A percentile compares a stretch with the other conserved stretches of the same genome.
phyloP scores from a whole-genome alignment of 192 early-diverging fungal species.

The Phycomyces nitens region DNA sequence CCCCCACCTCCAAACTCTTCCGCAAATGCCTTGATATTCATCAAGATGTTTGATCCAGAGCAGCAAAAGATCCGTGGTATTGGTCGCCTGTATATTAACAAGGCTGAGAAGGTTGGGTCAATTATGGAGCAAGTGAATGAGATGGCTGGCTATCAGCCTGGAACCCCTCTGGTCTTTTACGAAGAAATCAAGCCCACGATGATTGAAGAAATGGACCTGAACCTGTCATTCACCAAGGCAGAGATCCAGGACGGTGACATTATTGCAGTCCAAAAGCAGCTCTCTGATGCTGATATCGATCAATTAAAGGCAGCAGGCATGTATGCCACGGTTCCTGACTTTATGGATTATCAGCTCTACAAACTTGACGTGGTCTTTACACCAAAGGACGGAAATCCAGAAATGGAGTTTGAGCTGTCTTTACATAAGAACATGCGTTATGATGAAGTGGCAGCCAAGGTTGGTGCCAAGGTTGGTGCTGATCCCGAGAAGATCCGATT shows the following conservation, averaged over 20 bases:
- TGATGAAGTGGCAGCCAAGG: conserved; percentile 57
- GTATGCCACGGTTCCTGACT: conserved; percentile 50
- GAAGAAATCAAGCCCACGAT: conserved; percentile 92
- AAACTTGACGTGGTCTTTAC: conserved; percentile 73
- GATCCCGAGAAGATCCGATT: conserved; percentile 77
- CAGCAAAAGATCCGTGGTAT: conserved; percentile 55
- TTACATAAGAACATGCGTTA: conserved; percentile 68
- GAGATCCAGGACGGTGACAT: conserved; percentile 97
- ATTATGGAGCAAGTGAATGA: conserved; percentile 54
- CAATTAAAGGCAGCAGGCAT: conserved; percentile 10
- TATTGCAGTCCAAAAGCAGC: conserved; percentile 70
- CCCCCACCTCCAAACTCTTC: conserved; percentile 10
- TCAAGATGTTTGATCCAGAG: conserved; percentile 81
- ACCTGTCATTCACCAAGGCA: conserved; percentile 59
- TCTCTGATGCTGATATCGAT: conserved; percentile 45
- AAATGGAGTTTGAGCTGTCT: conserved; percentile 44
- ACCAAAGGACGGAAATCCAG: conserved; percentile 40
- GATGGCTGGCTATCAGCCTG: conserved; percentile 50
- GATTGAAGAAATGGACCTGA: conserved; percentile 75
- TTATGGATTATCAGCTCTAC: conserved; percentile 75
- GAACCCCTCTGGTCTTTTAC: conserved; percentile 48
- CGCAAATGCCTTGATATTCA: conserved; percentile 63
- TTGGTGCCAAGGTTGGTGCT: conserved; percentile 57
- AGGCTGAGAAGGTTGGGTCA: conserved; percentile 52
- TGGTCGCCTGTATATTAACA: conserved; percentile 50